Evolutionary conservation across 129 eudicot genomes (phyloP).

Genomic region (Helianthus annuus): DNA sequence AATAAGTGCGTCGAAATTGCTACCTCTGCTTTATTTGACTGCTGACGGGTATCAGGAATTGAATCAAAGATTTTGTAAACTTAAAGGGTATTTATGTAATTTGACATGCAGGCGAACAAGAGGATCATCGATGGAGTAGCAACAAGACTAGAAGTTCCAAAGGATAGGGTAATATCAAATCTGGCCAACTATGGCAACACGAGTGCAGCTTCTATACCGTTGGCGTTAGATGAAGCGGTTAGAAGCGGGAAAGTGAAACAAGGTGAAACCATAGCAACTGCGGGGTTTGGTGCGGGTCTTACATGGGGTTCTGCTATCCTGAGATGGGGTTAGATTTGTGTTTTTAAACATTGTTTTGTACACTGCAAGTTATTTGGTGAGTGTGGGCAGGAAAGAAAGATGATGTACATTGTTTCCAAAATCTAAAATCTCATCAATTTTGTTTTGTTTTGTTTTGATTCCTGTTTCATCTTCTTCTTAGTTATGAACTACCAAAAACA

Average conservation of each 20-base stretch:
- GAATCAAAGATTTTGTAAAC: background rate
- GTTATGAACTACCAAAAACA: conserved; percentile 27
- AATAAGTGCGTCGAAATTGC: background rate
- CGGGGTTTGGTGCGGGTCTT: conserved; percentile 97
- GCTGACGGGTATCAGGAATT: background rate
- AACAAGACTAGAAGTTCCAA: conserved; percentile 68
- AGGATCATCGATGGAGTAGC: conserved; percentile 95
- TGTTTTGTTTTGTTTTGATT: conserved; percentile 24
- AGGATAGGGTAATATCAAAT: conserved; percentile 82
- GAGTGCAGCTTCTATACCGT: conserved; percentile 90
- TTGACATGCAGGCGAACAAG: conserved; percentile 76
- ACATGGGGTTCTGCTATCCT: conserved; percentile 97
- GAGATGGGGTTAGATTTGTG: conserved; percentile 73
- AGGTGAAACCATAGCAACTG: conserved; percentile 84
- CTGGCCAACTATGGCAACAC: conserved; percentile 88
- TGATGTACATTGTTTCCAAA: conserved; percentile 39
- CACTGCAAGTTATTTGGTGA: conserved; percentile 35
- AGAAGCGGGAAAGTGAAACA: conserved; percentile 83
- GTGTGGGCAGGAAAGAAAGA: conserved; percentile 30
- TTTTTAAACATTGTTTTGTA: conserved; percentile 26
- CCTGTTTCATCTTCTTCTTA: conserved; percentile 29
- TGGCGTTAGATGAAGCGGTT: conserved; percentile 95
- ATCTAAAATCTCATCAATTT: conserved; percentile 17
- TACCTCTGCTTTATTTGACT: background rate
- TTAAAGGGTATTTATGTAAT: background rate